Base-by-base conservation (phyloP, 2,329 filamentous ascomycete species). In the Neonectria ditissima region DNA sequence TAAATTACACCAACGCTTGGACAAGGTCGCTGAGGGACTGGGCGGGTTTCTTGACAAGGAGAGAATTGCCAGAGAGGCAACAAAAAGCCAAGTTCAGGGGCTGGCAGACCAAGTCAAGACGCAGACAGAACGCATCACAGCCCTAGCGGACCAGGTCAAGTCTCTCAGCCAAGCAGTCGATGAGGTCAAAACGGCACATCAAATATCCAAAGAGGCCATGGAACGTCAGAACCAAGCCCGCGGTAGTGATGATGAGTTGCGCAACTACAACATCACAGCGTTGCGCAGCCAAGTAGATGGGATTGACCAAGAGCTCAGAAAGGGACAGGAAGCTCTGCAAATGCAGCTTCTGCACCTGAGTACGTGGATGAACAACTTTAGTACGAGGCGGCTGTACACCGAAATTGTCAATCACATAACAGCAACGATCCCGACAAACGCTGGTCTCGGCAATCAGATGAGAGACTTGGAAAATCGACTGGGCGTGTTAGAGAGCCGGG, bases 361-460 rank as follows among this genome's bases (percentile, higher is more conserved):
- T 68, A 59, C 63, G 0, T 85, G 84, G 63, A 87, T 81, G 63
- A 82, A 81, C 59, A 86, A 84, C 65, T 73, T 89, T 8, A 78
- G 72, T 20, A 82, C 83, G 1, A 80, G 77, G 48, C 68, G 75
- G 2, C 73, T 86, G 26, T 81, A 79, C 14, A 74, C 78, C 6
- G 74, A 74, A 1, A 82, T 86, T 9, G 67, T 82, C 4, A 72
- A 73, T 1, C 73, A 81, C 13, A 73, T 84, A 28, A 74, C 77
- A 43, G 63, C 57, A 4, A 72, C 70, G 26, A 26, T 77, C 6
- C 74, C 76, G 47, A 50, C 18, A 8, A n/a, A 28, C 2, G 61
- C 53, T 1, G 65, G 73, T 7, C 24, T 69, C 11, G 22, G 41
- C 1, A 47, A 55, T 10, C 71, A 74, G 39, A 14, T 78, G 3